phyloP scores from a whole-genome alignment of 2,329 filamentous ascomycete genomes.

The Cladorrhinum sp. region DNA sequence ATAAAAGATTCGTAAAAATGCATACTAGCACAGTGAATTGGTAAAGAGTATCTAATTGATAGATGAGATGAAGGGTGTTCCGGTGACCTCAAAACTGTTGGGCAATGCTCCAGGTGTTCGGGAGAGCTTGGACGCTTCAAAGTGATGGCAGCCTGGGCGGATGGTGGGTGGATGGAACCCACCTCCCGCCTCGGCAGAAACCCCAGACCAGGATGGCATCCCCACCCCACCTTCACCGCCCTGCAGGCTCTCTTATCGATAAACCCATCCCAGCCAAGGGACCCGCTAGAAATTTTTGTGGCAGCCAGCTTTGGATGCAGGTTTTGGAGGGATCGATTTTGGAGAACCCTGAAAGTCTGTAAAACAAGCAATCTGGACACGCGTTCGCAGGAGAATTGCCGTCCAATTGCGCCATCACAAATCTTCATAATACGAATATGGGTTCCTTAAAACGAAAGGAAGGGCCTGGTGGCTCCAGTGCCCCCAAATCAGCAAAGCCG shows the following conservation, averaged over 20 bases:
- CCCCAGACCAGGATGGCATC: not conserved
- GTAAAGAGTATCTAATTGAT: not conserved
- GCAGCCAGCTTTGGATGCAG: slow-evolving; percentile 12
- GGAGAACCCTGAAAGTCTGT: not conserved
- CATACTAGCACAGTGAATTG: not conserved
- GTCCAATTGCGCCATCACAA: slow-evolving; percentile 22
- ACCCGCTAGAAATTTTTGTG: slow-evolving; percentile 29
- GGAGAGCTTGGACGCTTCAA: not conserved
- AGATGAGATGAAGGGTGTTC: not conserved
- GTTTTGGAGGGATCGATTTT: slow-evolving; percentile 6
- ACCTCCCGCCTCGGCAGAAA: not conserved
- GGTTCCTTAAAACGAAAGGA: slow-evolving; percentile 58
- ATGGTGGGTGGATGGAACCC: not conserved
- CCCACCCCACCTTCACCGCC: slow-evolving; percentile 19
- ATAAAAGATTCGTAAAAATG: too few species aligned
- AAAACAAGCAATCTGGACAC: slow-evolving; percentile 6
- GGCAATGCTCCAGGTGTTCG: not conserved
- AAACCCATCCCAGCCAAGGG: slow-evolving; percentile 22
- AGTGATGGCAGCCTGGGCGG: not conserved
- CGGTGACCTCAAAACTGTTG: not conserved
- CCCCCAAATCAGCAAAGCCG: slow-evolving; percentile 48
- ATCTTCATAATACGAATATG: slow-evolving; percentile 39
- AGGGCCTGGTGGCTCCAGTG: slow-evolving; percentile 49
- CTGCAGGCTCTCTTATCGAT: slow-evolving; percentile 29
- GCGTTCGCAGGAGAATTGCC: slow-evolving; percentile 8